These are phyloP conservation scores for Henckelia pumila DNA, from an alignment of 257 asterid genomes.

Conservation along the genomic window DNA sequence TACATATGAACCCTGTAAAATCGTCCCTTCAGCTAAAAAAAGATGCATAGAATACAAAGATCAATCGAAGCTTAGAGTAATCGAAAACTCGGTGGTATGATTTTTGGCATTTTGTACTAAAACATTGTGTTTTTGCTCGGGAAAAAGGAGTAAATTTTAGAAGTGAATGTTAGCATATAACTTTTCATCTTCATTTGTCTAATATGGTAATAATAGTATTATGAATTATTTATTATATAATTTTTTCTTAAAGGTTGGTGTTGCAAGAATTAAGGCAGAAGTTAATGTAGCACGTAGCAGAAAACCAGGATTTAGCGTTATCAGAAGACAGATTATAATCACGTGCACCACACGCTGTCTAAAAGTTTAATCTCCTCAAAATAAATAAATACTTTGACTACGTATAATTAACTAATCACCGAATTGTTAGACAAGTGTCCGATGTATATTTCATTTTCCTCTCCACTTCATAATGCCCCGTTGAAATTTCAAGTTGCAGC, in stretches of 20 bases:
- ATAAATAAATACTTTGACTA: conserved; percentile 31
- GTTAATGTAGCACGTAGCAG: conserved; percentile 7
- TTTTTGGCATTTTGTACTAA: too few species aligned
- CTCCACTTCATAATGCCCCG: conserved; percentile 11
- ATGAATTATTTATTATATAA: too few species aligned
- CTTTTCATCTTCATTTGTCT: not conserved
- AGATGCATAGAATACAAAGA: not conserved
- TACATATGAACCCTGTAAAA: not conserved
- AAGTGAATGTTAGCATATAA: not conserved
- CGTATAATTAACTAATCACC: conserved; percentile 34
- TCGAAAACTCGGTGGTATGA: not conserved
- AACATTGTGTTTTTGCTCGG: not conserved
- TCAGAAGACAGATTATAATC: conserved; percentile 39
- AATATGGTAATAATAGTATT: too few species aligned
- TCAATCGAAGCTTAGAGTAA: not conserved
- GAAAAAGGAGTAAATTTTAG: not conserved
- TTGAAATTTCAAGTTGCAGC: conserved; percentile 20
- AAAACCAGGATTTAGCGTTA: conserved; percentile 27
- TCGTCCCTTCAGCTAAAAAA: not conserved
- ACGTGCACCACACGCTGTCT: conserved; percentile 45
- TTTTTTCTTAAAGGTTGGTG: too few species aligned
- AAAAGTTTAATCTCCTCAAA: conserved; percentile 12
- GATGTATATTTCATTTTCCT: conserved; percentile 19
- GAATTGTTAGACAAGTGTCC: conserved; percentile 29
- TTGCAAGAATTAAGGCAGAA: too few species aligned